Conservation (phyloP, 345 rosid genomes). For the Trapa bicornis region DNA sequence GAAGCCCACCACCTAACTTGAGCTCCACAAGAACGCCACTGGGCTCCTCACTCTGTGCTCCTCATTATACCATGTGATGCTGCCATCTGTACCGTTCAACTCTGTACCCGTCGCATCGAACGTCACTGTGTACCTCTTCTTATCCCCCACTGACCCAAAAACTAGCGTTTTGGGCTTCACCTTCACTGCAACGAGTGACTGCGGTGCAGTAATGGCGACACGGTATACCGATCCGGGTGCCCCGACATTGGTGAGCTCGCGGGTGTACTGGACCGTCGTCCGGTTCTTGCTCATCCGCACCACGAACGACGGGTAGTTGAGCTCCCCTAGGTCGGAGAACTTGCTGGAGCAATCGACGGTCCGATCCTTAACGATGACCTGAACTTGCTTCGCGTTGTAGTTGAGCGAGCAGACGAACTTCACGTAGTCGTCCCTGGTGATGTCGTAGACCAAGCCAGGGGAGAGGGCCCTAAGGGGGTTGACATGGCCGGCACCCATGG, state of each 20-base stretch:
- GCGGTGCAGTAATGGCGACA: slow-evolving; percentile 31
- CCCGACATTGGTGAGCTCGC: slow-evolving; percentile 77
- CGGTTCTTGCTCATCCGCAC: slow-evolving; percentile 40
- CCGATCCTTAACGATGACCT: slow-evolving; percentile 48
- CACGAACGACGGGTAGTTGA: slow-evolving; percentile 84
- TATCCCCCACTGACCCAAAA: slow-evolving; percentile 52
- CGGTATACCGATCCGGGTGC: slow-evolving; percentile 40
- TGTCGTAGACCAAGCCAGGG: slow-evolving; percentile 79
- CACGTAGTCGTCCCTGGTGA: slow-evolving; percentile 47
- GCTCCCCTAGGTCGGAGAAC: slow-evolving; percentile 57
- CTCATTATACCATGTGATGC: slow-evolving; percentile 55
- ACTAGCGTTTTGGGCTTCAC: slow-evolving; percentile 48
- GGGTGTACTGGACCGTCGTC: slow-evolving; percentile 53
- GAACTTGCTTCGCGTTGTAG: slow-evolving; percentile 43
- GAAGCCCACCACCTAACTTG: neutral
- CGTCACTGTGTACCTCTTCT: slow-evolving; percentile 59
- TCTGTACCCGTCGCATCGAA: slow-evolving; percentile 37
- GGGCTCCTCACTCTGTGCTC: slow-evolving; percentile 68
- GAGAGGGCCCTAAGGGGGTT: slow-evolving; percentile 63
- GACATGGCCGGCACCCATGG: slow-evolving; percentile 75
- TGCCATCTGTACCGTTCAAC: slow-evolving; percentile 33
- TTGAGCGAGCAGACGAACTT: slow-evolving; percentile 63
- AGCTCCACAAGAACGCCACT: slow-evolving; percentile 35
- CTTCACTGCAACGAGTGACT: slow-evolving; percentile 26
- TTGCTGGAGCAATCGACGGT: slow-evolving; percentile 40